These are phyloP conservation scores for Ballota nigra DNA, from an alignment of 257 asterid species.

Conservation along the genomic window DNA sequence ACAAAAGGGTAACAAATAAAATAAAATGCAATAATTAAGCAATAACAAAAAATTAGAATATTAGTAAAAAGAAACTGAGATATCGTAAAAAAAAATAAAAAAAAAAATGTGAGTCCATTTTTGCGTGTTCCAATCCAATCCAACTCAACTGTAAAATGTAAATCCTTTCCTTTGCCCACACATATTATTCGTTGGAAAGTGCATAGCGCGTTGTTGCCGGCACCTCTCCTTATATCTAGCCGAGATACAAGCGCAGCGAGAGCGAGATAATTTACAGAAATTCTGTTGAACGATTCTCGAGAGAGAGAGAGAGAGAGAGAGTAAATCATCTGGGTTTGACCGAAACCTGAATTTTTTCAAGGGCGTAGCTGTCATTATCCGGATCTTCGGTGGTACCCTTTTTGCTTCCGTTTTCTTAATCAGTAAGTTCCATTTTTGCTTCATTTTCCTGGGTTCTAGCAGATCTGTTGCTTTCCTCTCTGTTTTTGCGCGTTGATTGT, in stretches of 20 bases:
- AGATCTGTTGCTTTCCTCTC: conserved; percentile 26
- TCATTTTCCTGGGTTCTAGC: background rate
- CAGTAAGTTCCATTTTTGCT: conserved; percentile 19
- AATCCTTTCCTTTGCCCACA: conserved; percentile 3
- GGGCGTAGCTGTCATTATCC: background rate
- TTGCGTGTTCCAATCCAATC: background rate
- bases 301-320: background rate
- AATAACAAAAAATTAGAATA: background rate
- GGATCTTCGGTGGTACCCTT: conserved; percentile 13
- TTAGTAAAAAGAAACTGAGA: background rate
- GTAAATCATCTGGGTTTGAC: conserved; percentile 21
- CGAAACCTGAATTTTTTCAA: conserved; percentile 3
- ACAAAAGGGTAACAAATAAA: no score
- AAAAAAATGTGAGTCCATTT: background rate
- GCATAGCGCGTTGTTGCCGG: conserved; percentile 34
- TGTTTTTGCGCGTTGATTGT: background rate
- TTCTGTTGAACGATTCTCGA: background rate
- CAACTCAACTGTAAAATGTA: background rate
- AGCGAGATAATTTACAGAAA: background rate
- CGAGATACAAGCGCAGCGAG: conserved; percentile 23
- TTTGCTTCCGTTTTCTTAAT: conserved; percentile 1
- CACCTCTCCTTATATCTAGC: conserved; percentile 30
- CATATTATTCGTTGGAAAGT: conserved; percentile 24
- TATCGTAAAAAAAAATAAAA: background rate
- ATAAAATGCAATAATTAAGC: background rate